Percentiles rank a stretch among this genome's conserved stretches.
phyloP scores from a whole-genome alignment of 768 basidiomycete species.

The Pleurotus sapidus region DNA sequence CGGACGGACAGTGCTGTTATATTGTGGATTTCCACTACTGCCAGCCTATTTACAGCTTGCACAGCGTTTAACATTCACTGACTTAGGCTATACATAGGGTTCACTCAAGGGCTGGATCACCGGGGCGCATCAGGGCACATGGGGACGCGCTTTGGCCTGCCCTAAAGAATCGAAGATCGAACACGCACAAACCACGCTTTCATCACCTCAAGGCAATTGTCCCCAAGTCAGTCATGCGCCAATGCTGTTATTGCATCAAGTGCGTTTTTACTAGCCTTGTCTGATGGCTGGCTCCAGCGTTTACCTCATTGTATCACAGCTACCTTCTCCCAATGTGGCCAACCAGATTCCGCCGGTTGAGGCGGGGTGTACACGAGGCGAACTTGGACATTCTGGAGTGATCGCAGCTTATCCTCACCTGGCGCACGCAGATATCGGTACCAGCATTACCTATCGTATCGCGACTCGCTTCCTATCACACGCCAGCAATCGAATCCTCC shows the following conservation, averaged over 20 bases:
- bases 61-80: not conserved
- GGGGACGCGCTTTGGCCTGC: conserved; percentile 4
- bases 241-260: not conserved
- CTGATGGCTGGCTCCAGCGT: conserved; percentile 2
- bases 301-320: conserved; percentile 5
- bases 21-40: not conserved
- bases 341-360: conserved; percentile 1
- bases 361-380: conserved; percentile 1
- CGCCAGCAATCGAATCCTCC: not conserved
- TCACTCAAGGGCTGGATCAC: not conserved
- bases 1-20: not conserved
- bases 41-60: not conserved
- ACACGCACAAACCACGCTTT: conserved; percentile 1
- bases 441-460: not conserved
- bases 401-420: not conserved
- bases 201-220: conserved; percentile 8
- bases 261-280: not conserved
- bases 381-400: not conserved
- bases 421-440: conserved; percentile 7
- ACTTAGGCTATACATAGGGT: not conserved
- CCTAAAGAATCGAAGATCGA: not conserved
- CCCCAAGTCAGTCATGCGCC: not conserved
- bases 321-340: not conserved
- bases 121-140: not conserved
- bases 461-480: not conserved